Evolutionary conservation across 1,139 yeast species (phyloP), one percentile per base, ranked within the genome.

Genomic region (Hansenula lynferdii): DNA sequence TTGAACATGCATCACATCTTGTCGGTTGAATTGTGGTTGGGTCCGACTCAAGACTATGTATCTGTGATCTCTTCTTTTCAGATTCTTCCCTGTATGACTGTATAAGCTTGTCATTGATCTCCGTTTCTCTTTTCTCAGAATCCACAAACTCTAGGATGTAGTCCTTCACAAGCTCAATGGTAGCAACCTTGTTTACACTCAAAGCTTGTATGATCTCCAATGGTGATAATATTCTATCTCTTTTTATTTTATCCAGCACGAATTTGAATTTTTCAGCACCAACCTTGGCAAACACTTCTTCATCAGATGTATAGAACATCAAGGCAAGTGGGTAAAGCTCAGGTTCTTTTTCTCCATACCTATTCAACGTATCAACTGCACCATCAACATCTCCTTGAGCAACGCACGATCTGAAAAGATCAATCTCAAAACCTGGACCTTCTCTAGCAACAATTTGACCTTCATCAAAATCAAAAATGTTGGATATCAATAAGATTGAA

Each of bases 201-300:
- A 92, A 61, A 1, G 81, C 74, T 45, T 84, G 83, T 12, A 92
- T 67, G 1, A 92, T 67, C 49, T 90, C 96, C 25, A 87, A 59
- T 0, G 95, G 87, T 1, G 94, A 72, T 63, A 86, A 69, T 20
- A 84, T 56, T 40, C 77, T 73, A 14, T 68, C 63, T 8, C 67
- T 61, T 35, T 75, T 72, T 37, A 87, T 74, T 41, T 69, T 73
- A 31, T 70, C 62, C 30, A 90, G 60, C 2, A 89, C 64, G 19
- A 57, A 54, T 28, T 60, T 53, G 42, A 85, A 70, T 43, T 75
- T 74, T 6, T 67, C 70, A 8, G 70, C 69, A 1, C 84, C 77
- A 8, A 85, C 75, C 34, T 67, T 63, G 6, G 70, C 64, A 44
- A 80, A 73, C 4, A 80, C 60, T 4, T 67, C 65, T 36, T 74